Evolutionary conservation across 2,329 filamentous ascomycete genomes (phyloP).

Genomic region (Aspergillus arachidicola): DNA sequence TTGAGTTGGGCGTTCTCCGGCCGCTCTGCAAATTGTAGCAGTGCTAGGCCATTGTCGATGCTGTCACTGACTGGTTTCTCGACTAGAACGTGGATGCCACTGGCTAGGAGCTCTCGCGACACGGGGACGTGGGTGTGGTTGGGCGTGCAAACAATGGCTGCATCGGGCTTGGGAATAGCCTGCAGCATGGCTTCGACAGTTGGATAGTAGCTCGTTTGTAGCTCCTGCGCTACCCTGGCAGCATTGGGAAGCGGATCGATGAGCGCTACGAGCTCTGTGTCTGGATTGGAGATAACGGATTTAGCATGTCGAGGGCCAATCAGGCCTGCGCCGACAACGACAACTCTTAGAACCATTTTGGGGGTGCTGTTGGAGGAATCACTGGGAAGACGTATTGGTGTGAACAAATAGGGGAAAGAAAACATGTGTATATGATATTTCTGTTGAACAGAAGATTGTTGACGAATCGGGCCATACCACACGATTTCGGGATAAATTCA

Average conservation of each 20-base stretch:
- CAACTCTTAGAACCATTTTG: slow-evolving; percentile 35
- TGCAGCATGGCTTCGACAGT: slow-evolving; percentile 50
- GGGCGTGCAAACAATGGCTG: slow-evolving; percentile 62
- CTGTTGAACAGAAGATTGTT: background rate
- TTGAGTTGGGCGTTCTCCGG: slow-evolving; percentile 36
- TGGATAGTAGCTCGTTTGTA: slow-evolving; percentile 43
- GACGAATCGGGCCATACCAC: background rate
- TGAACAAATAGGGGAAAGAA: background rate
- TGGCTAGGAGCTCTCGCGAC: slow-evolving; percentile 51
- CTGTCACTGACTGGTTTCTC: slow-evolving; percentile 59
- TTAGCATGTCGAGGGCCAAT: slow-evolving; percentile 56
- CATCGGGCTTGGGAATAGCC: slow-evolving; percentile 48
- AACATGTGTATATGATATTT: background rate
- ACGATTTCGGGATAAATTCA: background rate
- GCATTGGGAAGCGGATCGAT: slow-evolving; percentile 51
- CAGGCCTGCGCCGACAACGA: slow-evolving; percentile 52
- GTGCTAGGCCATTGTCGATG: slow-evolving; percentile 24
- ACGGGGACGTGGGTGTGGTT: slow-evolving; percentile 60
- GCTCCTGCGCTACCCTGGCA: slow-evolving; percentile 34
- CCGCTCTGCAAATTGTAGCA: slow-evolving; percentile 24
- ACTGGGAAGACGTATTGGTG: background rate
- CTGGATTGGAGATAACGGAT: slow-evolving; percentile 43
- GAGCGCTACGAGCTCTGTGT: slow-evolving; percentile 47
- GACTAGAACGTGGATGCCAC: slow-evolving; percentile 56
- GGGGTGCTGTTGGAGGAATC: background rate